Evolutionary conservation across 2,329 filamentous ascomycete genomes (phyloP), one percentile per base, ranked within the genome.

Genomic region (Penicillium sp.): DNA sequence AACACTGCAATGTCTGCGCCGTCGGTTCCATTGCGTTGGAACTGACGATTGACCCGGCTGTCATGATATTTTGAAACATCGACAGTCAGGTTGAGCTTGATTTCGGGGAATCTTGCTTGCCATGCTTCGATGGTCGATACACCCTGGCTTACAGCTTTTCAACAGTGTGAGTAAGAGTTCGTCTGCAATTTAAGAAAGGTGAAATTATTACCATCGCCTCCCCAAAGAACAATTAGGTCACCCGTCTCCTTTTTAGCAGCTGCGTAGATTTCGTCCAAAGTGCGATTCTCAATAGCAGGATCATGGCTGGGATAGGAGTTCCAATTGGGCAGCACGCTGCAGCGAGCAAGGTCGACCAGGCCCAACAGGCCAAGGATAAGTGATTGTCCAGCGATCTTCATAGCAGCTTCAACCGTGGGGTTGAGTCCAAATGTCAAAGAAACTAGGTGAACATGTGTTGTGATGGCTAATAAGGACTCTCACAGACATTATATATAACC

Each of bases 51-150:
- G 7, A 84, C 62, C 8, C 71, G 71, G 19, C 63, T 71, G 55
- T 83, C 79, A 61, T 82, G 82, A 60, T 84, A 85, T 63, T 84
- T 85, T 58, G 81, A 83, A 0, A 84, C 65, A 57, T 84, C 82
- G 43, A 84, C 80, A 0, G 82, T 84, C 37, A 83, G 50, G 62
- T 84, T 82, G 17, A 84, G 75, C 4, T 75, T 80, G 57, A 84
- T 78, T 9, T 77, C 76, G 0, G 81, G 81, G 62, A 83, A 84
- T 0, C 72, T 70, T 1, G 52, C 31, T 19, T 54, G 23, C 35
- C 56, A 61, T 25, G 65, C 60, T 60, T 81, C 79, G 59, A 82
- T 47, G 8, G 25, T 33, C 10, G 10, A 2, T 6, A 6, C 12
- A 4, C 45, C 45, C n/a, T 47, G 29, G 27, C 45, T 47, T 13